A percentile compares a stretch with the other conserved stretches of the same genome.
These are phyloP conservation scores for Psilocybe azurescens DNA, from an alignment of 768 basidiomycete genomes.

Conservation along the genomic window DNA sequence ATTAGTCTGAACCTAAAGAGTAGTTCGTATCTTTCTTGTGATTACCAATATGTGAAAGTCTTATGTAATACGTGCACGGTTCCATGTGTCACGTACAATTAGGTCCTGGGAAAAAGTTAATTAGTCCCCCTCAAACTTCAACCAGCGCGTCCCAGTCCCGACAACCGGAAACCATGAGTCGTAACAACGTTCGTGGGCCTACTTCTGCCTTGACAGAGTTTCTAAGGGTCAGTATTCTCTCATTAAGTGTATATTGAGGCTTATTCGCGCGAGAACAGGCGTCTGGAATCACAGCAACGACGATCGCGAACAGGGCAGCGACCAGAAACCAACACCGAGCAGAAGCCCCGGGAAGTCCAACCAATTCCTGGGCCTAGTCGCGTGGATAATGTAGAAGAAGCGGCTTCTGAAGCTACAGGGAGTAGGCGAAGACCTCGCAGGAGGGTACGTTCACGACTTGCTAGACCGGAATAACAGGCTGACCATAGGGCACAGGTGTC, in stretches of 20 bases:
- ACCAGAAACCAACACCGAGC: slow-evolving; percentile 28
- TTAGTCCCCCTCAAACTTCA: no score
- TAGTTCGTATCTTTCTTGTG: no score
- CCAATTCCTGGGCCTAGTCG: slow-evolving; percentile 54
- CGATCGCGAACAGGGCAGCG: slow-evolving; percentile 46
- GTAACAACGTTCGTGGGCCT: no score
- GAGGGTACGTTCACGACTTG: slow-evolving; percentile 23
- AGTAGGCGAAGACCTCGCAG: slow-evolving; percentile 20
- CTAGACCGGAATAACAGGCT: slow-evolving; percentile 3
- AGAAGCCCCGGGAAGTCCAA: slow-evolving; percentile 28
- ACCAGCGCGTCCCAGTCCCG: no score
- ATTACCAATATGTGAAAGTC: no score
- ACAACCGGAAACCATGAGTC: no score
- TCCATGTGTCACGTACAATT: no score
- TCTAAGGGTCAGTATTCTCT: slow-evolving; percentile 55
- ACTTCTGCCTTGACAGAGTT: slow-evolving; percentile 86
- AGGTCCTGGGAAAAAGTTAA: no score
- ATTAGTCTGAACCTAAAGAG: no score
- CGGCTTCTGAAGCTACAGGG: slow-evolving; percentile 9
- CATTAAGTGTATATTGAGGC: neutral
- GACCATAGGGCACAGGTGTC: slow-evolving; percentile 26
- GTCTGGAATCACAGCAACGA: slow-evolving; percentile 52
- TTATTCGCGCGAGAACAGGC: slow-evolving; percentile 34
- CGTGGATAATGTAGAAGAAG: slow-evolving; percentile 8
- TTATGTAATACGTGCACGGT: no score